These are phyloP conservation scores for Daedalea quercina DNA, from an alignment of 768 basidiomycete species.

Conservation along the genomic window DNA sequence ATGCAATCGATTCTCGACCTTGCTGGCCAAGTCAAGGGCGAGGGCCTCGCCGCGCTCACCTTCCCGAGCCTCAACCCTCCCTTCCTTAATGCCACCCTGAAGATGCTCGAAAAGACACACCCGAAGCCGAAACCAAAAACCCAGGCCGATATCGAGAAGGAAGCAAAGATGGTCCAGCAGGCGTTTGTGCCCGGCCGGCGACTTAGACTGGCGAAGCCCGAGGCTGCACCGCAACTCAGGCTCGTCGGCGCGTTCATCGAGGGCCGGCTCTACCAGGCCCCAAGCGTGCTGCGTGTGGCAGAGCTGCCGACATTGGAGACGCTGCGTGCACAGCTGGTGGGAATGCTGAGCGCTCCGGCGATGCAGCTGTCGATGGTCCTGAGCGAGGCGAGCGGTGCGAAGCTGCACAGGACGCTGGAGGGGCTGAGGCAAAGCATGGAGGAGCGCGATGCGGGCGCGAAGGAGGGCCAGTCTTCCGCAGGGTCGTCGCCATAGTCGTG, in stretches of 20 bases:
- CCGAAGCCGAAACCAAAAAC: slow-evolving; percentile 53
- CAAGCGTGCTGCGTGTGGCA: slow-evolving; percentile 54
- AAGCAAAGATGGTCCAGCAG: slow-evolving; percentile 42
- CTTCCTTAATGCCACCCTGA: slow-evolving; percentile 59
- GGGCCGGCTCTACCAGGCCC: slow-evolving; percentile 56
- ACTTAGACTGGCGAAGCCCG: slow-evolving; percentile 51
- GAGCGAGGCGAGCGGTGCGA: slow-evolving; percentile 62
- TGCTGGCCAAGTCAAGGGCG: slow-evolving; percentile 49
- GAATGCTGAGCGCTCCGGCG: slow-evolving; percentile 70
- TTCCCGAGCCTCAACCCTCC: slow-evolving; percentile 68
- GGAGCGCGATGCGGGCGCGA: slow-evolving; percentile 28
- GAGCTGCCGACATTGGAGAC: slow-evolving; percentile 74
- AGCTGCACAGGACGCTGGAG: slow-evolving; percentile 64
- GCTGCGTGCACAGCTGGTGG: slow-evolving; percentile 78
- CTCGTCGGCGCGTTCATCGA: slow-evolving; percentile 80
- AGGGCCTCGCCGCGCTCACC: slow-evolving; percentile 59
- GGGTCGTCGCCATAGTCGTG: slow-evolving; percentile 5
- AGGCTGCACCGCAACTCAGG: slow-evolving; percentile 56
- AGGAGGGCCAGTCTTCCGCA: slow-evolving; percentile 5
- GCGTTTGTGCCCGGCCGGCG: slow-evolving; percentile 66
- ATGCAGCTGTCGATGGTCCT: slow-evolving; percentile 67
- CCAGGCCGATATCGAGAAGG: slow-evolving; percentile 42
- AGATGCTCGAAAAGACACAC: slow-evolving; percentile 57
- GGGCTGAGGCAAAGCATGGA: slow-evolving; percentile 67
- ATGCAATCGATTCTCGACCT: slow-evolving; percentile 41